Base-by-base conservation (phyloP, 495 filamentous ascomycete species). In the Darksidea phi region DNA sequence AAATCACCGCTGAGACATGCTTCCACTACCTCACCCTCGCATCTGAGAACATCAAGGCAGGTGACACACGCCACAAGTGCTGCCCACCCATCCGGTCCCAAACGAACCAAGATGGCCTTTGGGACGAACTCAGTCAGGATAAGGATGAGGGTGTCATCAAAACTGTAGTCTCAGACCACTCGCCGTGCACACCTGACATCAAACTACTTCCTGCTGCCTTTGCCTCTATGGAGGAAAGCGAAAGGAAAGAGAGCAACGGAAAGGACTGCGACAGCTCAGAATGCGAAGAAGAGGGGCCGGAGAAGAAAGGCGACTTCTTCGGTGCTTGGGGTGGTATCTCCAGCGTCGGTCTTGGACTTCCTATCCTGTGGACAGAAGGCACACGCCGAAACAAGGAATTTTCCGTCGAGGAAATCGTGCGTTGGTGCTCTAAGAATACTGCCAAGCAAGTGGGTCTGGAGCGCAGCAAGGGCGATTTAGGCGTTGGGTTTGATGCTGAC, bases 21-120 rank as follows among this genome's bases (percentile, higher is more conserved):
- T 96, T 95, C 82, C 94, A 98, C 78, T 98, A 98, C 71, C 84
- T 98, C 11, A 86, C 88, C n/a, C 81, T 98, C 12, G 88, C 91
- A 0, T 86, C 92, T 8, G 94, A 97, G 73, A 79, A 87, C 57
- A 87, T 98, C 48, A 80, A 83, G 48, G 84, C 94, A 47, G 94
- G 94, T 28, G 94, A 98, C 74, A 97, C 93, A 18, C 78, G 94
- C 57, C 91, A 97, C 77, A 98, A 98, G 75, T 98, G 94, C 80
- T 98, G 94, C 72, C 94, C 94, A 11, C 94, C 94, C 0, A 97
- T 98, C 72, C 88, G 94, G 21, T 82, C 81, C 24, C 82, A 88
- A 62, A 70, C 80, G 17, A 98, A 98, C 78, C 91, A 93, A 64
- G 88, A 96, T 65, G 83, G 83, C 24, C 82, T 98, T 1, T 98